Conservation (phyloP, 371 early-diverging fungal genomes). For the Rhizopus sp. region DNA sequence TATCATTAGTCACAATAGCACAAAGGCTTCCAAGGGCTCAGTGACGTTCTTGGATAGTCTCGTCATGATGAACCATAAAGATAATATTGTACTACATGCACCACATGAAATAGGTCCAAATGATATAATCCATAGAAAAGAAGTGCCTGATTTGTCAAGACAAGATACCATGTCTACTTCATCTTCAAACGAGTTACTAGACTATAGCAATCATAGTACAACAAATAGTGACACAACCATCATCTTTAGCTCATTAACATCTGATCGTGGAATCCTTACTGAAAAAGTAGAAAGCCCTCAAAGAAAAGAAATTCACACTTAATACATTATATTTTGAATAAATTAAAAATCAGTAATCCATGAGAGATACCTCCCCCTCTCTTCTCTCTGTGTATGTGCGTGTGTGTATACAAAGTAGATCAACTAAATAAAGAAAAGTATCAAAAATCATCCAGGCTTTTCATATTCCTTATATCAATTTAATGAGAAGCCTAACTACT, state of each 20-base stretch:
- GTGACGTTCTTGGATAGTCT: background rate
- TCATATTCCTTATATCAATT: background rate
- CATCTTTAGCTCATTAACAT: background rate
- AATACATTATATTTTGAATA: too few species aligned
- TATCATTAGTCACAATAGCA: constrained; percentile 2
- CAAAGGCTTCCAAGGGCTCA: background rate
- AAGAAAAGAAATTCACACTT: background rate
- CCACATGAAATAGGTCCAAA: constrained; percentile 24
- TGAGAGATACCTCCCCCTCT: too few species aligned
- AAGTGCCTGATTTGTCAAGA: background rate
- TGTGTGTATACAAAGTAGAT: too few species aligned
- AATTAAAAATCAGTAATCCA: too few species aligned
- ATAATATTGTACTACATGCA: background rate
- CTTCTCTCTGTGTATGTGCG: too few species aligned
- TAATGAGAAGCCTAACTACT: too few species aligned
- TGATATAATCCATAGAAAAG: constrained; percentile 10
- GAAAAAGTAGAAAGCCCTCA: background rate
- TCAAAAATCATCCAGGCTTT: too few species aligned
- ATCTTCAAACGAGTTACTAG: background rate
- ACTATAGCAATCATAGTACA: background rate
- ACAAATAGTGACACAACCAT: background rate
- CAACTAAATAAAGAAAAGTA: too few species aligned
- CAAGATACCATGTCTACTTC: background rate
- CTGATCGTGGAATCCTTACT: background rate
- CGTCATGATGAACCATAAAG: background rate